Evolutionary conservation across 441 rosid species (phyloP).

Genomic region (Gossypium davidsonii): DNA sequence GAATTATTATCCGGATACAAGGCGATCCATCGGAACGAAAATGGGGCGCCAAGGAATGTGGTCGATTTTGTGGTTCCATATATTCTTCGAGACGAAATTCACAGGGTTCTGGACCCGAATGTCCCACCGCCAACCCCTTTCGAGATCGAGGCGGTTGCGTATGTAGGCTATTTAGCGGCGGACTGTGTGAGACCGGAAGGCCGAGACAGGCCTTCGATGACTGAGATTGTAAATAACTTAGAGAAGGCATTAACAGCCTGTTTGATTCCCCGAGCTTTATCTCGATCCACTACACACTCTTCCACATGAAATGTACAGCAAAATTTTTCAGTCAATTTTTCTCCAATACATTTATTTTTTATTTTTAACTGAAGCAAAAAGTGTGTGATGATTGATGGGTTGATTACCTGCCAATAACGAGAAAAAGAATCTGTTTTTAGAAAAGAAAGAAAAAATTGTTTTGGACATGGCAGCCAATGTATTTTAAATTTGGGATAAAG

Average conservation of each 20-base stretch:
- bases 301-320: slow-evolving; percentile 18
- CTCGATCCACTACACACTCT: slow-evolving; percentile 36
- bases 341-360: neutral
- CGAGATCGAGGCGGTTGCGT: slow-evolving; percentile 65
- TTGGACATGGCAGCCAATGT: too few relatives aligned
- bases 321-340: neutral
- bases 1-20: slow-evolving; percentile 57
- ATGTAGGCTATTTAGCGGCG: slow-evolving; percentile 54
- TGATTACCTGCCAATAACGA: neutral
- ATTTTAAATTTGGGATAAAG: neutral
- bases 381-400: neutral
- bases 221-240: slow-evolving; percentile 40
- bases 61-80: slow-evolving; percentile 63
- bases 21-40: slow-evolving; percentile 63
- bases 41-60: slow-evolving; percentile 49
- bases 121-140: slow-evolving; percentile 64
- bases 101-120: slow-evolving; percentile 48
- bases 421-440: neutral
- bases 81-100: slow-evolving; percentile 53
- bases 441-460: too few relatives aligned
- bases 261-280: slow-evolving; percentile 24
- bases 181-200: slow-evolving; percentile 58
- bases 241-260: slow-evolving; percentile 56
- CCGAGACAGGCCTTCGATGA: slow-evolving; percentile 55
- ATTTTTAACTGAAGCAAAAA: neutral